Conservation (phyloP, 139 green algal genomes). For the Volvox reticuliferus region DNA sequence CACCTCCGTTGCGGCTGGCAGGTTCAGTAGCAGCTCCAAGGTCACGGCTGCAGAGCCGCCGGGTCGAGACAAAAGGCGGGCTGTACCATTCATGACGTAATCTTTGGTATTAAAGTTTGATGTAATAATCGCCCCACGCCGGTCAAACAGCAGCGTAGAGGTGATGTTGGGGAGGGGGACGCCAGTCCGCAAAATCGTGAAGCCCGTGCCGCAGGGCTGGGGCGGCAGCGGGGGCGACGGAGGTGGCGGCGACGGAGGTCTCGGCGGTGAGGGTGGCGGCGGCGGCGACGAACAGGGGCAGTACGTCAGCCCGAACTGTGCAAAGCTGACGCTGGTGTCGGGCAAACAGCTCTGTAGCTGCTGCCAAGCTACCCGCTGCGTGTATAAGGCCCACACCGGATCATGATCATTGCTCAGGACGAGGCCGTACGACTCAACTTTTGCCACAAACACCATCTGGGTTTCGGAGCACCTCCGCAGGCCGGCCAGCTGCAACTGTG, state of each 20-base stretch:
- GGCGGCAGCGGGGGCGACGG: not conserved
- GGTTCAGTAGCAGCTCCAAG: not conserved
- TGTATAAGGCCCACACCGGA: not conserved
- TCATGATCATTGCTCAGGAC: not conserved
- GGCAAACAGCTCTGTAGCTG: not conserved
- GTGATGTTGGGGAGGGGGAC: not conserved
- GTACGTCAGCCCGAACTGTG: not conserved
- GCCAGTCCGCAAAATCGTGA: not conserved
- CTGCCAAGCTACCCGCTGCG: slow-evolving; percentile 1
- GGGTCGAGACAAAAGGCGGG: too few relatives aligned
- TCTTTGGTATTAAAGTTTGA: not conserved
- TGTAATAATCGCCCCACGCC: not conserved
- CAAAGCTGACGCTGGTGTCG: not conserved
- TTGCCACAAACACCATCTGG: not conserved
- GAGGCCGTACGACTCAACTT: not conserved
- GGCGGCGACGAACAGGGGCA: not conserved
- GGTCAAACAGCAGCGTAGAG: not conserved
- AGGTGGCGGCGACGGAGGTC: not conserved
- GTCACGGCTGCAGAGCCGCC: not conserved
- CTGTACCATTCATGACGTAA: too few relatives aligned
- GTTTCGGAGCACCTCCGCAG: not conserved
- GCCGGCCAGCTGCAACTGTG: not conserved
- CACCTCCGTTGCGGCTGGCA: not conserved
- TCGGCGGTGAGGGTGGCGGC: not conserved
- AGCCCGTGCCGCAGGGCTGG: not conserved